Base-by-base conservation (phyloP, 2,329 filamentous ascomycete species). In the Colletotrichum gloeosporioides region DNA sequence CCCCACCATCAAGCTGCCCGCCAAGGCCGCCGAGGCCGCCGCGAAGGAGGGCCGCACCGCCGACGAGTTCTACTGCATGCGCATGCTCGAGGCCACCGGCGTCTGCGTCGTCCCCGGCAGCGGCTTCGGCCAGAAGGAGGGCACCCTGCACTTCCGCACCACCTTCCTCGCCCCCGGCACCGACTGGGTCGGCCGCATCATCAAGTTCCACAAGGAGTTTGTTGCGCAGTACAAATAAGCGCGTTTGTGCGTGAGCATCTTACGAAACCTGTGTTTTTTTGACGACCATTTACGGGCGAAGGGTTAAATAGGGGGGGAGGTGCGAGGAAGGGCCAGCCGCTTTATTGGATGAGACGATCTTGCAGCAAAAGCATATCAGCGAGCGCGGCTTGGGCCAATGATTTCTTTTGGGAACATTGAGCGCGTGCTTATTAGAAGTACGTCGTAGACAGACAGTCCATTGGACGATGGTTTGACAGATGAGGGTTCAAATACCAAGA, bases 91-190 rank as follows among this genome's bases (percentile, higher is more conserved):
- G 84, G 94, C 95, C 3, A 99, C 97, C 0, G 97, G 97, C 77
- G 94, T 99, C 74, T 99, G 97, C 82, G 94, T 98, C 70, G 96
- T 99, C 4, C 94, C 97, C 2, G 97, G 97, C 61, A 94, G 92
- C 73, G 97, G 97, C 1, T 99, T 99, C 83, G 97, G 97, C 8
- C 97, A 99, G 89, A 96, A 94, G 87, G 94, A 97, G 82, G 94
- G 93, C 81, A 97, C 95, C 1, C 89, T 97, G 82, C 97, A 99
- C 88, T 98, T 99, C 90, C 90, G 97, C 78, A 99, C 97, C 6
- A 99, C 97, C 1, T 99, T 99, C 90, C 88, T 99, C 55, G 96
- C 97, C 1, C 97, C 97, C 1, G 97, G 97, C 16, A 99, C 96
- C 2, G 96, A 98, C 81, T 99, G 97, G 97, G 93, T 98, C 8